Percentiles rank a stretch among this genome's conserved stretches.
phyloP scores from a whole-genome alignment of 805 yeast genomes.

The Ogataea trehaloabstinens region DNA sequence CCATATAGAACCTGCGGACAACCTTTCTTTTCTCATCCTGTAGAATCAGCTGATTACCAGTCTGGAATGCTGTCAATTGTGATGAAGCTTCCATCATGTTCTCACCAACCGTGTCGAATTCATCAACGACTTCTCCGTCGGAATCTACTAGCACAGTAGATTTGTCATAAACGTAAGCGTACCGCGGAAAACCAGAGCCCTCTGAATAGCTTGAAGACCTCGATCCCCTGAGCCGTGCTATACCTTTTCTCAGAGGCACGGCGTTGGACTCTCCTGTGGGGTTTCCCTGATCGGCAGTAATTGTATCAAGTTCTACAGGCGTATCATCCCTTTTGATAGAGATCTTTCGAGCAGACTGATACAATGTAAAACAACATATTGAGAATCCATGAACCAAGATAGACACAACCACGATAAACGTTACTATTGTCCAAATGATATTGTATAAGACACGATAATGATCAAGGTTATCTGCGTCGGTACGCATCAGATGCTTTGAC shows the following conservation, averaged over 20 bases:
- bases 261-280: background rate
- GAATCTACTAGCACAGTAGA: slow-evolving; percentile 41
- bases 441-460: slow-evolving; percentile 13
- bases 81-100: background rate
- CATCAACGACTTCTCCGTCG: slow-evolving; percentile 43
- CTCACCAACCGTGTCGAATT: slow-evolving; percentile 10
- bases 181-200: slow-evolving; percentile 26
- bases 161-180: slow-evolving; percentile 43
- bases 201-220: slow-evolving; percentile 5
- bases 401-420: slow-evolving; percentile 77
- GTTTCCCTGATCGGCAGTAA: background rate
- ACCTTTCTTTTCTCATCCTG: slow-evolving; percentile 87
- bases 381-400: slow-evolving; percentile 91
- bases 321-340: slow-evolving; percentile 25
- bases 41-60: slow-evolving; percentile 67
- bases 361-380: slow-evolving; percentile 56
- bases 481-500: slow-evolving; percentile 53
- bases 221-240: slow-evolving; percentile 7
- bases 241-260: slow-evolving; percentile 1
- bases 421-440: slow-evolving; percentile 77
- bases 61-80: slow-evolving; percentile 57
- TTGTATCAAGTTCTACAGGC: slow-evolving; percentile 1
- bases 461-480: slow-evolving; percentile 15
- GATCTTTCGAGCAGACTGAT: slow-evolving; percentile 29
- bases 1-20: too few relatives aligned